A percentile compares a stretch with the other conserved stretches of the same genome.
Conservation (phyloP, 2,329 filamentous ascomycete genomes). For the Calonectria ilicicola region DNA sequence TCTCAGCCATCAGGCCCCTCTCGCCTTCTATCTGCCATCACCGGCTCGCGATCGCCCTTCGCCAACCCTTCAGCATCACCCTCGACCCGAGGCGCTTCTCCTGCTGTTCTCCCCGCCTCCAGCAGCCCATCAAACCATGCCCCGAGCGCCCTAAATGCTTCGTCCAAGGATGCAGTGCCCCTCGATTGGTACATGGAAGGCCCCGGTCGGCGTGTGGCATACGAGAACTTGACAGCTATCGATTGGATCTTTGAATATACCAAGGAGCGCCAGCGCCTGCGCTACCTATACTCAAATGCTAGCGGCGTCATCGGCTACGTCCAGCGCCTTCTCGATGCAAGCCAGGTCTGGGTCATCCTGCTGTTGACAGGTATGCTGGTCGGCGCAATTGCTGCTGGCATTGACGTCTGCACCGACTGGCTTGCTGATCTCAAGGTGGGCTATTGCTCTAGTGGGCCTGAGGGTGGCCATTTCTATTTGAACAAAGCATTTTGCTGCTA, state of each 20-base stretch:
- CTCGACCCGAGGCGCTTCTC: conserved; percentile 33
- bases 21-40: conserved; percentile 62
- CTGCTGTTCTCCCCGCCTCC: conserved; percentile 29
- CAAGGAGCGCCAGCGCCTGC: conserved; percentile 89
- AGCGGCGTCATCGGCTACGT: conserved; percentile 79
- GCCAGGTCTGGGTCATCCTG: conserved; percentile 92
- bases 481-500: conserved; percentile 94
- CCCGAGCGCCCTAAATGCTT: conserved; percentile 28
- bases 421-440: conserved; percentile 92
- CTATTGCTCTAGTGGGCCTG: conserved; percentile 79
- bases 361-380: conserved; percentile 87
- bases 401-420: conserved; percentile 94
- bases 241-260: conserved; percentile 99
- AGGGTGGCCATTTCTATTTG: conserved; percentile 90
- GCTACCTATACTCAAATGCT: conserved; percentile 78
- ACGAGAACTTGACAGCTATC: conserved; percentile 96
- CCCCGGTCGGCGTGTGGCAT: conserved; percentile 88
- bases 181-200: conserved; percentile 92
- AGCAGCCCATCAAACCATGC: conserved; percentile 27
- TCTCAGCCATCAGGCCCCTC: conserved; percentile 59
- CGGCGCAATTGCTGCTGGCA: conserved; percentile 86
- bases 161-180: conserved; percentile 60
- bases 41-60: conserved; percentile 38
- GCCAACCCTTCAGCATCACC: conserved; percentile 38
- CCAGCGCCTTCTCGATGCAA: conserved; percentile 81